Evolutionary conservation across 768 basidiomycete species (phyloP).

Genomic region (Pluteus cervinus): DNA sequence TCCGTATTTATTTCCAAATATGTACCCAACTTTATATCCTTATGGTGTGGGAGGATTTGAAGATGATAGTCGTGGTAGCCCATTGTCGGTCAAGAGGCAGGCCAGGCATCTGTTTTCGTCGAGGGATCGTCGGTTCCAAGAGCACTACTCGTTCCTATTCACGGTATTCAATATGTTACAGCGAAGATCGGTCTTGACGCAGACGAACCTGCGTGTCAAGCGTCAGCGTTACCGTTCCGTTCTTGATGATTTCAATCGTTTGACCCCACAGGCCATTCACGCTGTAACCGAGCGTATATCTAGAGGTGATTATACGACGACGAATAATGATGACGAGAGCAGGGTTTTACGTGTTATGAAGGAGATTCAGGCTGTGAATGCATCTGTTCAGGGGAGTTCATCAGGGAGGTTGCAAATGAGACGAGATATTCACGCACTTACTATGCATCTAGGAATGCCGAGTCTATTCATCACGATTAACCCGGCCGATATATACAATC

Average conservation of each 20-base stretch:
- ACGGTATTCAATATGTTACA: constrained; percentile 36
- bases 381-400: background rate
- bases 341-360: constrained; percentile 16
- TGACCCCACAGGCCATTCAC: too few species aligned
- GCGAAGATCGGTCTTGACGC: constrained; percentile 19
- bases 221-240: too few species aligned
- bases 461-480: constrained; percentile 40
- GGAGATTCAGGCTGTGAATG: constrained; percentile 12
- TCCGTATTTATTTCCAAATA: constrained; percentile 29
- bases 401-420: background rate
- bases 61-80: constrained; percentile 12
- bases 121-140: constrained; percentile 25
- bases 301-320: too few species aligned
- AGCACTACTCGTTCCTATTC: constrained; percentile 36
- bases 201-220: constrained; percentile 25
- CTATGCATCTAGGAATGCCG: constrained; percentile 27
- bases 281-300: too few species aligned
- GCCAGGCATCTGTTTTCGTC: constrained; percentile 25
- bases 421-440: constrained; percentile 25
- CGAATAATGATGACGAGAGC: constrained; percentile 22
- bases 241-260: too few species aligned
- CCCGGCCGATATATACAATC: constrained; percentile 38
- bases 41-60: constrained; percentile 38
- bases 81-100: constrained; percentile 26
- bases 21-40: constrained; percentile 38